Percentiles rank a stretch among this genome's conserved stretches.
phyloP scores from a whole-genome alignment of 768 basidiomycete species.

The Boletellus emodensis region DNA sequence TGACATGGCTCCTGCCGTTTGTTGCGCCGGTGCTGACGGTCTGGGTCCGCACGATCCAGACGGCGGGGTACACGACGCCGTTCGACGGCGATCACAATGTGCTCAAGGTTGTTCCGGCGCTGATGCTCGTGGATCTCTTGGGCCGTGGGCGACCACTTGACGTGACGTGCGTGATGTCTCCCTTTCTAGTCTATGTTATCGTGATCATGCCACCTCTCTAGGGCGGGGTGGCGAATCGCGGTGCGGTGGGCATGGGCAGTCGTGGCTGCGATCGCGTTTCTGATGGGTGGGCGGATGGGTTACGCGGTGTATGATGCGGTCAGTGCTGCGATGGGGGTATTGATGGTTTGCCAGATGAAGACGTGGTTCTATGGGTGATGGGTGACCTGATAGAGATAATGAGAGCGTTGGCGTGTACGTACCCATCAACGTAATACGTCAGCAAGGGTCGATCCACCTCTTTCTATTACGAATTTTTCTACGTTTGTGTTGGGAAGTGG shows the following conservation, averaged over 20 bases:
- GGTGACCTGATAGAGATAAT: background rate
- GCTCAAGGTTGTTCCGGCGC: slow-evolving; percentile 58
- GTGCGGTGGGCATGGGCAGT: slow-evolving; percentile 51
- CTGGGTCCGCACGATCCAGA: slow-evolving; percentile 83
- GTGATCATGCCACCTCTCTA: background rate
- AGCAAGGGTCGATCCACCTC: no score
- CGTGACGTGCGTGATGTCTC: slow-evolving; percentile 34
- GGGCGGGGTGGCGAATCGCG: slow-evolving; percentile 16
- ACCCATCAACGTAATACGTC: no score
- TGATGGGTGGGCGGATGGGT: slow-evolving; percentile 63
- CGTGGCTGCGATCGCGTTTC: slow-evolving; percentile 52
- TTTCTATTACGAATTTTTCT: background rate
- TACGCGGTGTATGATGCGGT: slow-evolving; percentile 65
- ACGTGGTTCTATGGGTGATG: slow-evolving; percentile 6
- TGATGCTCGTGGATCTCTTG: slow-evolving; percentile 59
- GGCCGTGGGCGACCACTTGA: slow-evolving; percentile 47
- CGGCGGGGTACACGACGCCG: slow-evolving; percentile 72
- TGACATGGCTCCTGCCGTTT: slow-evolving; percentile 79
- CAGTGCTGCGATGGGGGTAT: slow-evolving; percentile 32
- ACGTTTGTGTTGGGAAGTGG: background rate
- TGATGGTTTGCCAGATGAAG: slow-evolving; percentile 7
- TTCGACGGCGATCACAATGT: slow-evolving; percentile 82
- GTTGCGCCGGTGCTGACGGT: slow-evolving; percentile 76
- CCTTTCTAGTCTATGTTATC: background rate
- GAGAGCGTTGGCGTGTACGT: no score